Base-by-base conservation (phyloP, 2,329 filamentous ascomycete genomes). In the Penicillium sp. region DNA sequence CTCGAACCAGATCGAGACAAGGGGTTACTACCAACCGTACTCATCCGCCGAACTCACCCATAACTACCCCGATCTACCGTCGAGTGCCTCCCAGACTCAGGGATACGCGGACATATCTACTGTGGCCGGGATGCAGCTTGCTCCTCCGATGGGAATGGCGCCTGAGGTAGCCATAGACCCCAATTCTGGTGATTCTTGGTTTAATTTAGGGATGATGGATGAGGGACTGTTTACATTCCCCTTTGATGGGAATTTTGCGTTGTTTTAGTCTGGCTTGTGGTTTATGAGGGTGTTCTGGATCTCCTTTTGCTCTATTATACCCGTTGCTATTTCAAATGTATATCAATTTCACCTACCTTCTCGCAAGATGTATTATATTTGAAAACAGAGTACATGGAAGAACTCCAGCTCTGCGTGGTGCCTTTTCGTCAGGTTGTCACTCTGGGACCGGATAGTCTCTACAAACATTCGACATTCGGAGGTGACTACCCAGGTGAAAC, bases 201-300 rank as follows among this genome's bases (percentile, higher is more conserved):
- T 68, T 37, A 63, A 63, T 4, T 46, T 75, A 55, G 71, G 66
- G 3, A 68, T 74, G 61, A 50, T 74, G 35, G 70, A 68, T 1
- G 71, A 73, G 22, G 69, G 68, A 12, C 50, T 74, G 26, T 68
- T 73, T 40, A 63, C 64, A 0, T 62, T 69, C 28, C 63, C 61
- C 9, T 61, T 66, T 47, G 67, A 69, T 46, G 59, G 45, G 25
- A 61, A 58, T 7, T 61, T 67, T 19, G 53, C 46, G 2, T 60
- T 67, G 8, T 61, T 65, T 44, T 70, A 62, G 49, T 59, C 9
- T 33, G 10, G n/a, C 2, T 42, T 31, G 26, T 22, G 43, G 9
- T 25, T 16, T 7, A 2, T 16, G 11, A 2, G 8, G 5, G 14
- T 31, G 12, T 41, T 22, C 4, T 30, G 9, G 19, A 4, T 40